phyloP scores from a whole-genome alignment of 1,284 basidiomycete genomes.

The Coniophora puteana region DNA sequence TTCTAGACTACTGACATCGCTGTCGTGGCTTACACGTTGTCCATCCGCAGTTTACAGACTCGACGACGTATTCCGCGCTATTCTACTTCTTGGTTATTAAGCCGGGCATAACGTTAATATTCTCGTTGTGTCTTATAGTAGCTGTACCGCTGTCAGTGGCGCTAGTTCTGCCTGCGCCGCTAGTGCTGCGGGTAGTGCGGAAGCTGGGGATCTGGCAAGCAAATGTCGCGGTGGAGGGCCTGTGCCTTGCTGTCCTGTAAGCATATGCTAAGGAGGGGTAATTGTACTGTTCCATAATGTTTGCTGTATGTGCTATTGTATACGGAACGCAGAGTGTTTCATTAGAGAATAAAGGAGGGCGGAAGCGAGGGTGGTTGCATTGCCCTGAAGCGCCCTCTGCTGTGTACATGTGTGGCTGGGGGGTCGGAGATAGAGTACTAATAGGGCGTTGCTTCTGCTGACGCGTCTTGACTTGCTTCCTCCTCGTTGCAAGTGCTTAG shows the following conservation, averaged over 20 bases:
- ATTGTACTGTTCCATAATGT: slow-evolving; percentile 6
- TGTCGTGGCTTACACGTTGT: slow-evolving; percentile 1
- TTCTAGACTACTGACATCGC: slow-evolving; percentile 10
- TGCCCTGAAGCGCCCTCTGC: slow-evolving; percentile 20
- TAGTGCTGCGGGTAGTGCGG: slow-evolving; percentile 58
- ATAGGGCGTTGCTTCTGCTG: slow-evolving; percentile 22
- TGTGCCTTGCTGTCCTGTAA: slow-evolving; percentile 46
- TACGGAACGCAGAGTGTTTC: neutral
- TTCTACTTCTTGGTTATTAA: slow-evolving; percentile 86
- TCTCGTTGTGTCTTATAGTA: slow-evolving; percentile 51
- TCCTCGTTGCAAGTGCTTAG: slow-evolving; percentile 12
- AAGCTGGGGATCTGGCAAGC: slow-evolving; percentile 76
- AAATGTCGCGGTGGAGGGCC: slow-evolving; percentile 71
- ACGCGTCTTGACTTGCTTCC: slow-evolving; percentile 30
- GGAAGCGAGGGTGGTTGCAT: slow-evolving; percentile 13
- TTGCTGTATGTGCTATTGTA: neutral
- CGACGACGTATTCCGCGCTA: slow-evolving; percentile 74
- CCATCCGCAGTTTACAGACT: slow-evolving; percentile 60
- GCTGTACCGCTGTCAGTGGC: slow-evolving; percentile 55
- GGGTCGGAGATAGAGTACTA: too few species aligned
- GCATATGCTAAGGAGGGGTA: neutral
- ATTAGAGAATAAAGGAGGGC: neutral
- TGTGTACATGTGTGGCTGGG: slow-evolving; percentile 14
- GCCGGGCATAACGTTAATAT: slow-evolving; percentile 68
- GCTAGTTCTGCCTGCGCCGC: slow-evolving; percentile 62